These are phyloP conservation scores for Heritiera fomes DNA, from an alignment of 345 rosid species.

Conservation along the genomic window DNA sequence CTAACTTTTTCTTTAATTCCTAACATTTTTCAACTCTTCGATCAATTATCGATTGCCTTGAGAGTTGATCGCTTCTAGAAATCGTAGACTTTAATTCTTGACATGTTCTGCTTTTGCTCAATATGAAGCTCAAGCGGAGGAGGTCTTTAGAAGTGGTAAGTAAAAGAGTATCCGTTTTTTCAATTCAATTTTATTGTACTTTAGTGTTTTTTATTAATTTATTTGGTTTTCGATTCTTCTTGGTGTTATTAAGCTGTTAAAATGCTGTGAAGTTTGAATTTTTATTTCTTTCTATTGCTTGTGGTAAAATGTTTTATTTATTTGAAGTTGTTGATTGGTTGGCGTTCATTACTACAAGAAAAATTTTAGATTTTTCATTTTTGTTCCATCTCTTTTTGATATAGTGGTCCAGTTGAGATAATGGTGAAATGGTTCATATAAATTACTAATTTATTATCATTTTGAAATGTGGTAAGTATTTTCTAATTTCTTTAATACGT, in stretches of 20 bases:
- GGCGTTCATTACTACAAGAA: background rate
- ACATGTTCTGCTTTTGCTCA: conserved; percentile 50
- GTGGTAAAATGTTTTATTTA: background rate
- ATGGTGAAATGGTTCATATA: background rate
- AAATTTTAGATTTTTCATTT: background rate
- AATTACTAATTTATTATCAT: background rate
- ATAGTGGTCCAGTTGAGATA: background rate
- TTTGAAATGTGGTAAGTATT: background rate
- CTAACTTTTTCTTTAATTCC: conserved; percentile 15
- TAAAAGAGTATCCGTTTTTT: conserved; percentile 4
- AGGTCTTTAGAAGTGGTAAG: conserved; percentile 86
- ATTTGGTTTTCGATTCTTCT: background rate
- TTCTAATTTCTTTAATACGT: background rate
- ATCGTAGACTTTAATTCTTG: conserved; percentile 26
- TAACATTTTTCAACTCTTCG: conserved; percentile 20
- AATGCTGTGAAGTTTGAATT: background rate
- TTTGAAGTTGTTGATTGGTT: background rate
- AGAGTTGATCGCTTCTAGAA: conserved; percentile 51
- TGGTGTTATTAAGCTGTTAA: background rate
- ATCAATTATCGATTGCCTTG: conserved; percentile 50
- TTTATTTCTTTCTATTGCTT: background rate
- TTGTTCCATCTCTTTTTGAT: background rate
- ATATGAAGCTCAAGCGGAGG: conserved; percentile 79
- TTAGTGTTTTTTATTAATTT: background rate
- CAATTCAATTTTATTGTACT: background rate